A percentile compares a stretch with the other conserved stretches of the same genome.
phyloP scores from a whole-genome alignment of 2,329 filamentous ascomycete species.

The Dothistroma pini region DNA sequence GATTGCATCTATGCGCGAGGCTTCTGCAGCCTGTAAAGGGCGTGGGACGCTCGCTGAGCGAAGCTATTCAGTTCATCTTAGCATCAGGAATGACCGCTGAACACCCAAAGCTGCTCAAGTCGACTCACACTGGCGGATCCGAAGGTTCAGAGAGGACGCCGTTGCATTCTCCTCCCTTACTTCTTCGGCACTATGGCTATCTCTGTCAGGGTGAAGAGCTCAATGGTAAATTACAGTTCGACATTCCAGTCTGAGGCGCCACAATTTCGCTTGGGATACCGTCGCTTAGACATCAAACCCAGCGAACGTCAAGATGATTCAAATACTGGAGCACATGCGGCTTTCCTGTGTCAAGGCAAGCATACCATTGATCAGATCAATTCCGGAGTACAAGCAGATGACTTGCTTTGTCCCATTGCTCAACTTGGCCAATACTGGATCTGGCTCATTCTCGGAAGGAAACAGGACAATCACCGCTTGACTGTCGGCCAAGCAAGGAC shows the following conservation, averaged over 20 bases:
- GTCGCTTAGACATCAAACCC: background rate
- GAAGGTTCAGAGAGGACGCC: background rate
- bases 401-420: constrained; percentile 1
- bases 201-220: background rate
- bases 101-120: background rate
- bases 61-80: background rate
- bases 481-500: background rate
- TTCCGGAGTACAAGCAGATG: background rate
- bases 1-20: background rate
- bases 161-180: background rate
- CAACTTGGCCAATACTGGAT: background rate
- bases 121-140: background rate
- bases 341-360: background rate
- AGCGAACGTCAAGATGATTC: background rate
- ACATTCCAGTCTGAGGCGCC: background rate
- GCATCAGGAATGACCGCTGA: background rate
- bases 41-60: background rate
- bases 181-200: background rate
- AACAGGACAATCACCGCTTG: background rate
- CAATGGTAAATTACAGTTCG: background rate
- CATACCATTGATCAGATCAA: background rate
- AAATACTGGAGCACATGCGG: background rate
- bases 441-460: background rate
- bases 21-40: background rate
- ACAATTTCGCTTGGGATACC: background rate